These are phyloP conservation scores for Macrophomina phaseolina DNA, from an alignment of 2,329 filamentous ascomycete species.

Conservation along the genomic window DNA sequence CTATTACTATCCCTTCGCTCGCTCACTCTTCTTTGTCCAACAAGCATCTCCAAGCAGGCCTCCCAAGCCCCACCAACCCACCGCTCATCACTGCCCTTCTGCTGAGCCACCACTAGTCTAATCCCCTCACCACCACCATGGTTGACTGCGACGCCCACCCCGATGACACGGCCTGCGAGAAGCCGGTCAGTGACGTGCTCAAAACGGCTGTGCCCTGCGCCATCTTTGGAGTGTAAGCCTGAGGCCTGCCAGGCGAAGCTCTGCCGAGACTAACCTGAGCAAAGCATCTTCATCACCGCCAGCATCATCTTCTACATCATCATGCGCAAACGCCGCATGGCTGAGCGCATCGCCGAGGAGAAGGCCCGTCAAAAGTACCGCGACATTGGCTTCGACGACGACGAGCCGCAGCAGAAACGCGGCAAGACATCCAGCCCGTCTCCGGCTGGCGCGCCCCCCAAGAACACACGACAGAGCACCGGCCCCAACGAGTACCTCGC, in stretches of 20 bases:
- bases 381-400: constrained; percentile 23
- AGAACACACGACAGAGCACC: constrained; percentile 11
- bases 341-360: constrained; percentile 6
- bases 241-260: neutral
- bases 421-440: neutral
- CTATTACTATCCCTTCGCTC: neutral
- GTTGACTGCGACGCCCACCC: constrained; percentile 19
- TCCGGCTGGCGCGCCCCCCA: neutral
- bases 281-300: constrained; percentile 16
- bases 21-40: neutral
- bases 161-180: constrained; percentile 6
- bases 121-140: neutral
- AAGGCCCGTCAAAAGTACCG: constrained; percentile 7
- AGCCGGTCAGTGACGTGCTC: constrained; percentile 13
- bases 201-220: constrained; percentile 4
- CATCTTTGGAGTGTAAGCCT: constrained; percentile 5
- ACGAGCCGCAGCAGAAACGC: neutral
- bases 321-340: constrained; percentile 8
- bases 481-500: constrained; percentile 1
- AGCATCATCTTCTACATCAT: constrained; percentile 8
- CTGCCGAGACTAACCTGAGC: neutral
- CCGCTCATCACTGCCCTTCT: neutral
- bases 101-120: neutral
- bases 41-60: constrained; percentile 19
- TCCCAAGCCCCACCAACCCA: constrained; percentile 1